Evolutionary conservation across 2,329 filamentous ascomycete species (phyloP), one percentile per base, ranked within the genome.

Genomic region (Fusarium sp.): DNA sequence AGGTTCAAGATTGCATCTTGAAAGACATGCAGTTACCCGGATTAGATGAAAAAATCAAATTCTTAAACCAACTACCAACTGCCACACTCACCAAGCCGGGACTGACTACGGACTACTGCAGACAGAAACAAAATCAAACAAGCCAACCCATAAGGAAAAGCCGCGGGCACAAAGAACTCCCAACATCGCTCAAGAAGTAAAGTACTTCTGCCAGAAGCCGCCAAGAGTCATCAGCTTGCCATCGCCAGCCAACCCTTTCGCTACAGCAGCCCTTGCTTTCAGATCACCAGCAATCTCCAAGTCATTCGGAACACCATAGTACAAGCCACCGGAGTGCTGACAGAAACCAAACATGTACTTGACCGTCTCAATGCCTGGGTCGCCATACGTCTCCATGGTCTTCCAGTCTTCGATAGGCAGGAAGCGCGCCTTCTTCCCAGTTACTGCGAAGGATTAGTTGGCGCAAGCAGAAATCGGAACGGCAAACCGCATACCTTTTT

Each of bases 341-440:
- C 77, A 77, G 56, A 81, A 80, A 12, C 76, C 76, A 59, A 81
- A 81, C 72, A 81, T 78, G 46, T 75, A 68, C 64, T 81, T 81
- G 58, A 78, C 75, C 11, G 79, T 80, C 55, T 80, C 77, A n/a
- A 80, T 73, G n/a, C 74, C 70, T 14, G 68, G 66, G 3, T 76
- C 71, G 1, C 77, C 79, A 40, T 77, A 76, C 4, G 77, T 80
- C 52, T 81, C 73, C 58, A 81, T 72, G 5, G 69, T 59, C 59
- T 72, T 72, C 79, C 79, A 80, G 46, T 78, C 69, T 40, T 77
- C 75, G 25, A 80, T 66, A 5, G 75, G 68, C 7, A 75, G 58
- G 53, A 75, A 80, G 2, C 77, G 78, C 8, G 78, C 62, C 64
- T 78, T 77, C 63, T 78, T 77, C 18, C 76, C 76, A 1, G 74